Evolutionary conservation across 1,284 basidiomycete genomes (phyloP).

Genomic region (Athelia psychrophila): DNA sequence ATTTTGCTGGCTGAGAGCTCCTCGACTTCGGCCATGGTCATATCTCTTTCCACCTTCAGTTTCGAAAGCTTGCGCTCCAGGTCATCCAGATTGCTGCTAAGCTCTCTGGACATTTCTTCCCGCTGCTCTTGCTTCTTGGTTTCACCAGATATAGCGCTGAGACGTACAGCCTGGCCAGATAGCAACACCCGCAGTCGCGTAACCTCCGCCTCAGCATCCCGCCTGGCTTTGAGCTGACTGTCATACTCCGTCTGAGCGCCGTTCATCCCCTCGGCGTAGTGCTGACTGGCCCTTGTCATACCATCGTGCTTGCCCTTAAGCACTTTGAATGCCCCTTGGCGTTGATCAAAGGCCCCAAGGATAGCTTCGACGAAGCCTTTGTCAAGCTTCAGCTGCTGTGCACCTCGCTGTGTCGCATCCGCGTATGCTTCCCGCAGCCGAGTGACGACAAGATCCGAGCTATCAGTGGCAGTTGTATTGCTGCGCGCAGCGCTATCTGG

Average conservation of each 20-base stretch:
- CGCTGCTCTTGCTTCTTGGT: conserved; percentile 75
- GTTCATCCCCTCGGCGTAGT: conserved; percentile 88
- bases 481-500: too few species aligned
- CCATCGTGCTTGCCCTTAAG: conserved; percentile 82
- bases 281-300: conserved; percentile 87
- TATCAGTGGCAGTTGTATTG: conserved; percentile 22
- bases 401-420: conserved; percentile 61
- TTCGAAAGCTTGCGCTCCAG: conserved; percentile 87
- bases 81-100: conserved; percentile 72
- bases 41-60: conserved; percentile 86
- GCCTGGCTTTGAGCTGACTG: conserved; percentile 80
- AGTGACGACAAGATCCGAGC: conserved; percentile 44
- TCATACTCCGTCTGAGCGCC: conserved; percentile 95
- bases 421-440: conserved; percentile 61
- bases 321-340: conserved; percentile 59
- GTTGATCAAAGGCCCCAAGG: conserved; percentile 65
- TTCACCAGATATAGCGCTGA: conserved; percentile 82
- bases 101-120: conserved; percentile 76
- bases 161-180: conserved; percentile 85
- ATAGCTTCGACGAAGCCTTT: conserved; percentile 73
- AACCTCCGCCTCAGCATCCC: conserved; percentile 91
- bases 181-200: conserved; percentile 81
- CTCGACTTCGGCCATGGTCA: conserved; percentile 91
- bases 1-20: conserved; percentile 73
- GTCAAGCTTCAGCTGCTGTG: conserved; percentile 72